Base-by-base conservation (phyloP, 805 yeast species). In the Zygotorulaspora chibaensis region DNA sequence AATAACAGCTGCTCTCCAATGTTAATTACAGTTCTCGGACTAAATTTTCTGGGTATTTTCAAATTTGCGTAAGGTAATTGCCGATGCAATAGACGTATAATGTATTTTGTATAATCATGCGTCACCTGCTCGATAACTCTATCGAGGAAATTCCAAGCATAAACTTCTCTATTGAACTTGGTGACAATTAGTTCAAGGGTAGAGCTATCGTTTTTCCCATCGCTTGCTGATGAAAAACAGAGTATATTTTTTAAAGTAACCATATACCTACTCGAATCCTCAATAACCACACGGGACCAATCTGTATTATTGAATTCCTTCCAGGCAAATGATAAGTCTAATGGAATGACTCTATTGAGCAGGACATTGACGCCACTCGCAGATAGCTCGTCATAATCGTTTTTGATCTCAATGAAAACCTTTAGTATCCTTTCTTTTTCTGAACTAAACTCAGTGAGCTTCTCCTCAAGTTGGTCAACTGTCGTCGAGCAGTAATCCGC, bases 401-500 rank as follows among this genome's bases (percentile, higher is more conserved):
- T 80, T 45, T 75, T 76, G n/a, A 77, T 76, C 1, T 59, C 57
- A 11, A 79, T 84, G 54, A 88, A 83, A 35, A 68, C 61, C 12
- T 69, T 59, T 12, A 68, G 62, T n/a, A 81, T 58, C 47, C 68
- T 70, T 16, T 65, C 68, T 10, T 70, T 52, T 62, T 71, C 56
- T 65, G 68, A 61, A 28, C 76, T 66, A 63, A 74, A 55, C 38
- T 70, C 70, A 59, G 62, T 47, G 12, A 80, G 65, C 54, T 79
- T 79, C 20, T 83, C 85, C 54, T 82, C 88, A 37, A 93, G 67
- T 60, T 93, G 97, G 10, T 74, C 75, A 2, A 83, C 78, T 2
- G 96, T 93, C 9, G 79, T 72, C 13, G 87, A 77, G 48, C 96
- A 83, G 62, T 90, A 93, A 61, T 91, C 96, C 1, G 96, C 88